These are phyloP conservation scores for Claviceps monticola DNA, from an alignment of 2,329 filamentous ascomycete genomes.

Conservation along the genomic window DNA sequence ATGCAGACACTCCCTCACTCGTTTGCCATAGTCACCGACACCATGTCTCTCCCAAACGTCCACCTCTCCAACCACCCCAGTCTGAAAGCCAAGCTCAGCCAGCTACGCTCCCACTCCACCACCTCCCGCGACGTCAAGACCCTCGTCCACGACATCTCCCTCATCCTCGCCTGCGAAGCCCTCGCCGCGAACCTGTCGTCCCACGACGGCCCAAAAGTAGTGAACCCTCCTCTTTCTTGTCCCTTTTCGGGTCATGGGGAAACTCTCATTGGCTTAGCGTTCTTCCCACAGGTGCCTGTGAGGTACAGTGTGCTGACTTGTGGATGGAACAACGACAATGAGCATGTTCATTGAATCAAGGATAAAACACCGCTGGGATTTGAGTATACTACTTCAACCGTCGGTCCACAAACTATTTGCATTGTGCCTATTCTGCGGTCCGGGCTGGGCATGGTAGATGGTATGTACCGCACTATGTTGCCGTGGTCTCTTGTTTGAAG, in stretches of 20 bases:
- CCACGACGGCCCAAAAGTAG: slow-evolving; percentile 49
- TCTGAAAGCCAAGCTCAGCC: slow-evolving; percentile 75
- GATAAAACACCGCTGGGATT: slow-evolving; percentile 68
- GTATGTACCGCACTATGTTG: slow-evolving; percentile 21
- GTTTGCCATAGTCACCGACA: neutral
- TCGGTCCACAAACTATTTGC: slow-evolving; percentile 54
- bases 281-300: neutral
- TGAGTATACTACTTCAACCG: slow-evolving; percentile 51
- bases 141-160: slow-evolving; percentile 73
- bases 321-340: neutral
- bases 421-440: slow-evolving; percentile 88
- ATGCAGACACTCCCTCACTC: too few relatives aligned
- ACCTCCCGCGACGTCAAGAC: slow-evolving; percentile 63
- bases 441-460: slow-evolving; percentile 82
- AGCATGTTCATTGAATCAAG: slow-evolving; percentile 26
- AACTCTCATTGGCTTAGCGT: neutral
- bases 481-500: neutral
- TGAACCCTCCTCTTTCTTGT: neutral
- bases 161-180: slow-evolving; percentile 73
- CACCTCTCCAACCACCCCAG: slow-evolving; percentile 81
- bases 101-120: slow-evolving; percentile 62
- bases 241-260: neutral
- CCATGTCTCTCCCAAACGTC: slow-evolving; percentile 39
- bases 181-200: slow-evolving; percentile 49
- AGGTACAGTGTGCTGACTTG: neutral